phyloP scores from a whole-genome alignment of 2,329 filamentous ascomycete genomes.

The Penicillium sp. region DNA sequence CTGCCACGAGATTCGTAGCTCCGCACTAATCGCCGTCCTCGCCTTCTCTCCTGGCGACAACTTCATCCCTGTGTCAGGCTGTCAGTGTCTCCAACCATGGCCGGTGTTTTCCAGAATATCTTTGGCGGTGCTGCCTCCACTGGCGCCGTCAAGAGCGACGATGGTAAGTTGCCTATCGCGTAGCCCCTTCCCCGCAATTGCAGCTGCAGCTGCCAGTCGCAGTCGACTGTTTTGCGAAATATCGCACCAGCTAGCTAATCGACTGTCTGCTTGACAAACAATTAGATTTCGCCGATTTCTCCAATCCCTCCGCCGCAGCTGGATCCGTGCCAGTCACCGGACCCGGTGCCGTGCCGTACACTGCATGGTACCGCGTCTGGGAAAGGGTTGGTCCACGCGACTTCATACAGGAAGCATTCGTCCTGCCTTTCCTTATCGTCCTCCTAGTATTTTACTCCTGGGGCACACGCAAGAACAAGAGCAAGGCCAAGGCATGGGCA shows the following conservation, averaged over 20 bases:
- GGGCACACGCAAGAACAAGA: conserved; percentile 74
- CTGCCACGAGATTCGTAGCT: neutral
- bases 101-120: conserved; percentile 37
- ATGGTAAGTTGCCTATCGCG: conserved; percentile 27
- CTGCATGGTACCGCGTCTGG: conserved; percentile 95
- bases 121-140: conserved; percentile 32
- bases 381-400: conserved; percentile 80
- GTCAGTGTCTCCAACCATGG: conserved; percentile 27
- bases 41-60: neutral
- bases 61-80: neutral
- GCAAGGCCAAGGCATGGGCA: conserved; percentile 77
- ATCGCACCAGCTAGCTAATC: conserved; percentile 3
- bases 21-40: neutral
- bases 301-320: conserved; percentile 58
- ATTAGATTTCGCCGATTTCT: conserved; percentile 74
- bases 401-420: conserved; percentile 81
- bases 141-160: conserved; percentile 28
- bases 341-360: conserved; percentile 63
- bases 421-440: conserved; percentile 69
- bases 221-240: neutral
- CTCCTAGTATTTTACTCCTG: conserved; percentile 76
- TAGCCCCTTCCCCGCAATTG: neutral
- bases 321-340: conserved; percentile 40
- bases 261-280: conserved; percentile 67
- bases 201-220: too few relatives aligned